Conservation (phyloP, 1,284 basidiomycete species). For the Moniliella sp. region DNA sequence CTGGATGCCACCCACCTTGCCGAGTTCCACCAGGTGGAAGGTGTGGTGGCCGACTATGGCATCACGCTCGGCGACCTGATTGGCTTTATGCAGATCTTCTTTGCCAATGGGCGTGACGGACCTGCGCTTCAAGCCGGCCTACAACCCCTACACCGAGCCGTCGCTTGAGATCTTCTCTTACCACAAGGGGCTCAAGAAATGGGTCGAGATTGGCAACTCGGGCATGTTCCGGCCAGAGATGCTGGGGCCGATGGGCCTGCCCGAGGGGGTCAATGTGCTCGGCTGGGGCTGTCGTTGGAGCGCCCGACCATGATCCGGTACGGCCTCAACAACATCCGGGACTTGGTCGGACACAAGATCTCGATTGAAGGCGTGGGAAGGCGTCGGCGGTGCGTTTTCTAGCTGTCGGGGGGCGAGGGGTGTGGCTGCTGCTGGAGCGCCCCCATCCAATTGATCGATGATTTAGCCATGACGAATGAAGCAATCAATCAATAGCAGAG, state of each 20-base stretch:
- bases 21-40: constrained; percentile 98
- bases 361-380: constrained; percentile 36
- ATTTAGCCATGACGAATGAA: too few species aligned
- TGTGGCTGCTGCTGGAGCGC: too few species aligned
- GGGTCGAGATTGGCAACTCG: constrained; percentile 71
- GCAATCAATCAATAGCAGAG: too few species aligned
- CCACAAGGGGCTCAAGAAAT: constrained; percentile 76
- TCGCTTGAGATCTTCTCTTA: constrained; percentile 98
- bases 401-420: too few species aligned
- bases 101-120: constrained; percentile 86
- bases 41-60: constrained; percentile 82
- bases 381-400: constrained; percentile 36
- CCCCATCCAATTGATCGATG: too few species aligned
- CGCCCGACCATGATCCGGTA: constrained; percentile 88
- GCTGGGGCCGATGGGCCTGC: constrained; percentile 87
- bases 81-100: constrained; percentile 50
- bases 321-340: constrained; percentile 80
- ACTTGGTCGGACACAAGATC: constrained; percentile 89
- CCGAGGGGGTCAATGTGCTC: constrained; percentile 82
- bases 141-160: constrained; percentile 54
- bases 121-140: constrained; percentile 88
- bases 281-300: constrained; percentile 87
- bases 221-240: constrained; percentile 99
- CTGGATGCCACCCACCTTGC: constrained; percentile 98
- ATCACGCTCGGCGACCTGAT: constrained; percentile 91